These are phyloP conservation scores for Ogataea pignaliae DNA, from an alignment of 805 yeast genomes.

Conservation along the genomic window DNA sequence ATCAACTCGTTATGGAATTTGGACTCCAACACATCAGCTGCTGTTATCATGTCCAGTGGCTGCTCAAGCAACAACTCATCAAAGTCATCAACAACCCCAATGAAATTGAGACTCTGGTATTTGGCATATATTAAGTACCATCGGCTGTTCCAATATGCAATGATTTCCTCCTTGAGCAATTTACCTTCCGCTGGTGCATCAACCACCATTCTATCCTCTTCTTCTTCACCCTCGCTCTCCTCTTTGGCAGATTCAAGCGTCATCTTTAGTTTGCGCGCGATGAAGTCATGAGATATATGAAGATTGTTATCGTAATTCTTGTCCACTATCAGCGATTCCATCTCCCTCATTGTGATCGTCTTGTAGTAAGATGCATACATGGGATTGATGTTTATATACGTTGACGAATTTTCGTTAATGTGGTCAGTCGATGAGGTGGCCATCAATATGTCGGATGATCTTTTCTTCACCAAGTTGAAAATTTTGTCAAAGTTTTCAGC, in stretches of 20 bases:
- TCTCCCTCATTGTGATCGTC: conserved; percentile 11
- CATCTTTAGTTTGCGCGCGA: conserved; percentile 17
- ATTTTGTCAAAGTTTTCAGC: conserved; percentile 9
- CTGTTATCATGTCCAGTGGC: conserved; percentile 10
- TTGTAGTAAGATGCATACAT: conserved; percentile 11
- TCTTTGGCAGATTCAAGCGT: conserved; percentile 17
- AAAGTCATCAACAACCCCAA: conserved; percentile 19
- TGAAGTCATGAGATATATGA: conserved; percentile 8
- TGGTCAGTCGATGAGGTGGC: conserved; percentile 15
- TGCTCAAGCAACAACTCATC: conserved; percentile 10
- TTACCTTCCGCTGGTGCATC: conserved; percentile 3
- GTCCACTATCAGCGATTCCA: conserved; percentile 15
- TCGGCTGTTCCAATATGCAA: conserved; percentile 27
- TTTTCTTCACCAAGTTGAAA: conserved; percentile 7
- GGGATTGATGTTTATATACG: conserved; percentile 17
- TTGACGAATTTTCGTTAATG: conserved; percentile 16
- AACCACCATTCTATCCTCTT: conserved; percentile 12
- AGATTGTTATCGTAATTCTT: conserved; percentile 19
- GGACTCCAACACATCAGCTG: conserved; percentile 15
- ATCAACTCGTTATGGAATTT: conserved; percentile 15
- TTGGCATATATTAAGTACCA: conserved; percentile 25
- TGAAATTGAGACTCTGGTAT: conserved; percentile 23
- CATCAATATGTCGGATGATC: conserved; percentile 14
- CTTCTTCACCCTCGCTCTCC: conserved; percentile 15
- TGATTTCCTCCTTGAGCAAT: conserved; percentile 15